Conservation (phyloP, 1,284 basidiomycete species). For the Fomes fomentarius region DNA sequence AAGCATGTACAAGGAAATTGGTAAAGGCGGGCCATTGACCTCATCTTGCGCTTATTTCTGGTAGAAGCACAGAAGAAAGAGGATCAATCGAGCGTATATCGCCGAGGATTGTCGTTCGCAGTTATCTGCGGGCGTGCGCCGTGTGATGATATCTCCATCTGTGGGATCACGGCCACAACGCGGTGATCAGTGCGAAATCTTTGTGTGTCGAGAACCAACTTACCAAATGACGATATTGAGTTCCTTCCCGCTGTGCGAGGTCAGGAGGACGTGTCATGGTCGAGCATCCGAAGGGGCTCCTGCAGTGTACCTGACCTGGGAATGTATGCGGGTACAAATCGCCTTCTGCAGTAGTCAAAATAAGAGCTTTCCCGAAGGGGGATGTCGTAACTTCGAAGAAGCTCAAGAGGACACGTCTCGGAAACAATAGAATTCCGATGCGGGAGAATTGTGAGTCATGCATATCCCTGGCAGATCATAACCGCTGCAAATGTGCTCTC, state of each 20-base stretch:
- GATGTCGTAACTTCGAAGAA: neutral
- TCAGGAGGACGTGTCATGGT: neutral
- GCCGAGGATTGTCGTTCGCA: neutral
- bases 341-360: too few species aligned
- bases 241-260: neutral
- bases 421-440: neutral
- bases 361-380: too few species aligned
- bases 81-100: neutral
- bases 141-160: neutral
- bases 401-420: neutral
- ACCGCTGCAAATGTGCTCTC: too few species aligned
- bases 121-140: neutral
- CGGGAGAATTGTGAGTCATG: neutral
- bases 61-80: neutral
- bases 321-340: neutral
- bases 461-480: too few species aligned
- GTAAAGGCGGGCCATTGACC: too few species aligned
- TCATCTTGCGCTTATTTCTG: too few species aligned
- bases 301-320: neutral
- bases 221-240: neutral
- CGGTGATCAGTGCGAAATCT: neutral
- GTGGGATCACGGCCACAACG: neutral
- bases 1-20: too few species aligned
- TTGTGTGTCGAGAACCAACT: neutral
- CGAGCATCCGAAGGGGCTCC: neutral